A percentile compares a stretch with the other conserved stretches of the same genome.
Evolutionary conservation across 2,329 filamentous ascomycete species (phyloP).

Genomic region (Chaetomiaceae sp.): DNA sequence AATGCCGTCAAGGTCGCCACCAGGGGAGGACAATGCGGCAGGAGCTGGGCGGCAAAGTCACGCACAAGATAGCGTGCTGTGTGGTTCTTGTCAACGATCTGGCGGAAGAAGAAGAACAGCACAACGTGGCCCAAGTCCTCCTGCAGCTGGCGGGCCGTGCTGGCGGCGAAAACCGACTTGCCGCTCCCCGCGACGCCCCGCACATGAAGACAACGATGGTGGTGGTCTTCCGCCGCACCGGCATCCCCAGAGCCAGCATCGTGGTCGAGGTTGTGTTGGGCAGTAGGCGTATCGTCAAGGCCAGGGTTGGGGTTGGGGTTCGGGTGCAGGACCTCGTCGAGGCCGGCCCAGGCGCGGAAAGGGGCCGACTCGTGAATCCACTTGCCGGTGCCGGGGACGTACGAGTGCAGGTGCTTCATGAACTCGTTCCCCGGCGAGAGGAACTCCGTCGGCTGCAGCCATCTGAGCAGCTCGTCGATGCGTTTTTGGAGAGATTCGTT

Average conservation of each 20-base stretch:
- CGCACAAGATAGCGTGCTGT: slow-evolving; percentile 26
- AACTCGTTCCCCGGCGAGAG: slow-evolving; percentile 9
- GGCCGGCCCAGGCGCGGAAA: slow-evolving; percentile 1
- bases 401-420: slow-evolving; percentile 7
- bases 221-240: no score
- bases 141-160: slow-evolving; percentile 22
- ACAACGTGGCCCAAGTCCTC: slow-evolving; percentile 23
- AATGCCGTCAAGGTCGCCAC: slow-evolving; percentile 20
- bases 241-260: no score
- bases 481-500: not conserved
- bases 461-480: not conserved
- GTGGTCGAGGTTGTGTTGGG: no score
- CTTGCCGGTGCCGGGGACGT: slow-evolving; percentile 1
- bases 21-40: slow-evolving; percentile 27
- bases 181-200: slow-evolving; percentile 21
- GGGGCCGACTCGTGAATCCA: not conserved
- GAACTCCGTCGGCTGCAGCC: slow-evolving; percentile 7
- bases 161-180: slow-evolving; percentile 32
- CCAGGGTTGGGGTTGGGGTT: no score
- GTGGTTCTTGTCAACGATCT: slow-evolving; percentile 33
- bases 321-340: not conserved
- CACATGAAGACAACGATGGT: slow-evolving; percentile 12
- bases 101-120: slow-evolving; percentile 36
- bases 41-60: slow-evolving; percentile 32
- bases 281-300: no score